Evolutionary conservation across 306 rosid genomes (phyloP), one percentile per base, ranked within the genome.

Genomic region (Coriaria nepalensis): DNA sequence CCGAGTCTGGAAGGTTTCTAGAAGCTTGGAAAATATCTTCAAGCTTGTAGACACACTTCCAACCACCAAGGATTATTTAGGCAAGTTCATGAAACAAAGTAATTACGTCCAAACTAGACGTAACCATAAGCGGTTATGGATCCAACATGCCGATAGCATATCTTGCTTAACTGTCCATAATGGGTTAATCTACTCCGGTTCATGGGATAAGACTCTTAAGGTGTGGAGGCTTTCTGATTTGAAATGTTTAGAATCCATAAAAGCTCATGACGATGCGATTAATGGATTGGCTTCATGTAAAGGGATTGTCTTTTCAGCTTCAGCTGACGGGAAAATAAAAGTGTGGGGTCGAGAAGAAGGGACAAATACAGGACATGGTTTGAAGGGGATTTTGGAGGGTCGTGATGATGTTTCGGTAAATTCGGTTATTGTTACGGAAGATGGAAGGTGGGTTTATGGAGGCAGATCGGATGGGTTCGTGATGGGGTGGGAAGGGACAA

Each of bases 231-330:
- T 84, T 45, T 84, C 93, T 9, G 81, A 81, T 73, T 68, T 90
- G 69, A 84, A 78, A 81, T 90, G 97, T 35, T 60, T 90, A 45
- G 95, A 90, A 52, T 90, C 97, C 2, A 70, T 90, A 5, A 69
- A 77, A 43, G 97, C 95, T 10, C 97, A 84, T 14, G 97, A 90
- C 37, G 97, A 90, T 66, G 97, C 97, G 6, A 73, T 84, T 9
- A 90, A 90, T 62, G 95, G 79, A 15, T 50, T 90, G 52, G 87
- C 69, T 2, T 72, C 92, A 5, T 29, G 76, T 64, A 74, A 72
- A 45, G 93, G 92, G 53, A 13, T 77, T 35, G 85, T 90, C 40
- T 90, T 74, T 69, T 90, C 95, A n/a, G 85, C 97, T 68, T 90
- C 97, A 1, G 97, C 97, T 0, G 97, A 90, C 67, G 95, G 97